A percentile compares a stretch with the other conserved stretches of the same genome.
Evolutionary conservation across 495 filamentous ascomycete genomes (phyloP).

Genomic region (Penicillium tannophilum): DNA sequence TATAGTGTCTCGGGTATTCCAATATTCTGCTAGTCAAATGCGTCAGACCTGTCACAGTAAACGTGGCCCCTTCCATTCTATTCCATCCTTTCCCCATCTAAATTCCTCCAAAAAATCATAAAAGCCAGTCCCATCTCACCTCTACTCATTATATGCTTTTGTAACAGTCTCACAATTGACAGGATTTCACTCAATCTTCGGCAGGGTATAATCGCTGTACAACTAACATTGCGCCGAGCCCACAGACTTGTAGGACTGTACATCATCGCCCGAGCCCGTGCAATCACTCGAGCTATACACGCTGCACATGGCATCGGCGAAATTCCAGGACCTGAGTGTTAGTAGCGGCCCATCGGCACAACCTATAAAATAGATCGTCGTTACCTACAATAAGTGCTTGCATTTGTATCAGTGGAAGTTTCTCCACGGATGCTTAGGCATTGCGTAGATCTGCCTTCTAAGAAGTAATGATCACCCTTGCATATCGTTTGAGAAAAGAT

Average conservation of each 20-base stretch:
- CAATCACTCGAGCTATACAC: not conserved
- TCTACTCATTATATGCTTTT: constrained; percentile 1
- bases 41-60: too few relatives aligned
- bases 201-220: not conserved
- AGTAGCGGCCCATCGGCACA: not conserved
- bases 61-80: too few relatives aligned
- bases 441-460: not conserved
- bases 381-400: not conserved
- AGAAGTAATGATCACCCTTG: too few relatives aligned
- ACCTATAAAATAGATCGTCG: not conserved
- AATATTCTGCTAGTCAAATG: too few relatives aligned
- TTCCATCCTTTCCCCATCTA: too few relatives aligned
- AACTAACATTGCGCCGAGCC: not conserved
- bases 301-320: not conserved
- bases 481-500: too few relatives aligned
- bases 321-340: too few relatives aligned
- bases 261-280: not conserved
- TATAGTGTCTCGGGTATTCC: too few relatives aligned
- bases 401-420: not conserved
- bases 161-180: not conserved
- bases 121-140: not conserved
- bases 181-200: not conserved
- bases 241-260: not conserved
- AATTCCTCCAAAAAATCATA: too few relatives aligned
- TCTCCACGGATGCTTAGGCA: not conserved